Base-by-base conservation (phyloP, 208 protist genomes). In the Angomonas ambiguus region DNA sequence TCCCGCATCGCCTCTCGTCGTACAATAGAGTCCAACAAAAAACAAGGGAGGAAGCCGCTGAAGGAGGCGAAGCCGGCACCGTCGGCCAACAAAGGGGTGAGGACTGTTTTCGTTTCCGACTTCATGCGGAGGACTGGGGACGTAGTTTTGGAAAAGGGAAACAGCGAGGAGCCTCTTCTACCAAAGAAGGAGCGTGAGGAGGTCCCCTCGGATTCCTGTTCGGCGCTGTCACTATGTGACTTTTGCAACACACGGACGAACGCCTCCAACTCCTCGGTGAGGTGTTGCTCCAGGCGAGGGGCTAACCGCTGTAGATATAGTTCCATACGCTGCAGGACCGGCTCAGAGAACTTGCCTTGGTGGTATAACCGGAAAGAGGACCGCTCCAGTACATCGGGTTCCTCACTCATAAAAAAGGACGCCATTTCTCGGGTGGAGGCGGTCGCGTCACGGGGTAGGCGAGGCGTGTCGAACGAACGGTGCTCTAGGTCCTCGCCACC, bases 1-100 rank as follows among this genome's bases (percentile, higher is more conserved):
- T 82, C 75, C 4, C 80, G 76, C 76, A 86, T 82, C 53, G 71
- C 75, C 67, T 85, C 79, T 2, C 79, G 74, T 0, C 74, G 72
- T 5, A 77, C 48, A 20, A 84, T 63, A 41, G 72, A 64, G 55
- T 81, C 71, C 62, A 81, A 70, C 53, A 70, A 58, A 65, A 62
- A 74, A 13, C 67, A 60, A 2, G 73, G 73, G 2, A 79, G 58
- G 61, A 65, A 62, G 32, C 71, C 38, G 16, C 38, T 45, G 11
- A 16, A n/a, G 38, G 16, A n/a, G n/a, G n/a, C n/a, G 38, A 16
- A 45, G 38, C 11, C 38, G 38, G 38, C n/a, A n/a, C n/a, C n/a
- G n/a, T n/a, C n/a, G n/a, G n/a, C n/a, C n/a, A n/a, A n/a, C n/a
- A n/a, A n/a, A n/a, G n/a, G n/a, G n/a, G n/a, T n/a, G 35, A 41